phyloP scores from a whole-genome alignment of 169 alveolate species.

The Perkinsus marinus region DNA sequence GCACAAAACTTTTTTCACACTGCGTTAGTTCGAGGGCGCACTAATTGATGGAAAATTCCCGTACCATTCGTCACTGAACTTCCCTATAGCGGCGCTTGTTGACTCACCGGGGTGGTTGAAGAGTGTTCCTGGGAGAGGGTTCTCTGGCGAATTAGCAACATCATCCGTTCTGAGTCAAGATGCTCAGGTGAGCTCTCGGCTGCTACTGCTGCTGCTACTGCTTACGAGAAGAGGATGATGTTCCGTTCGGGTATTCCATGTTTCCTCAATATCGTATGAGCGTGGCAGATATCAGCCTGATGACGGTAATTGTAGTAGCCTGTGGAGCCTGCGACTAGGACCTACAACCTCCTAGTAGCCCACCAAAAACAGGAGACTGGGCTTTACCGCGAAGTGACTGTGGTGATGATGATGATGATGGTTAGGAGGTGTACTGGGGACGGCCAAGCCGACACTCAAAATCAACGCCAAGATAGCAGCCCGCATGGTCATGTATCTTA shows the following conservation, averaged over 20 bases:
- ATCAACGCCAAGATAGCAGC: too few relatives aligned
- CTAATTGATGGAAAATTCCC: too few relatives aligned
- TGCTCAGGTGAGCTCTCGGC: not conserved
- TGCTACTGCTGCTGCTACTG: not conserved
- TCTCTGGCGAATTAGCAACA: conserved; percentile 39
- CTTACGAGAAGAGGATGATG: conserved; percentile 47
- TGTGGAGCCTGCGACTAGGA: conserved; percentile 66
- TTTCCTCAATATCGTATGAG: conserved; percentile 42
- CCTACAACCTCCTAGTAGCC: conserved; percentile 1
- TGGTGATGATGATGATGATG: too few relatives aligned
- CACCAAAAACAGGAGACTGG: too few relatives aligned
- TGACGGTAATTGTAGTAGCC: conserved; percentile 62
- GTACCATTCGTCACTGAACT: too few relatives aligned
- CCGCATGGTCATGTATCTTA: too few relatives aligned
- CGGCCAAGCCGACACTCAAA: too few relatives aligned
- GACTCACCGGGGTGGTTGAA: conserved; percentile 46
- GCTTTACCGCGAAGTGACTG: too few relatives aligned
- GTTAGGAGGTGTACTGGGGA: too few relatives aligned
- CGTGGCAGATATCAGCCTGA: conserved; percentile 66
- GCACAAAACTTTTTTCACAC: too few relatives aligned
- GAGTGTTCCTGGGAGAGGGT: conserved; percentile 55
- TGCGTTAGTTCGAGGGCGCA: too few relatives aligned
- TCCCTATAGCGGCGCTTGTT: too few relatives aligned
- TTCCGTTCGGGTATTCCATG: conserved; percentile 48
- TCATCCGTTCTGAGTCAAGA: conserved; percentile 33